Base-by-base conservation (phyloP, 805 yeast species). In the Suhomyces prunicola region DNA sequence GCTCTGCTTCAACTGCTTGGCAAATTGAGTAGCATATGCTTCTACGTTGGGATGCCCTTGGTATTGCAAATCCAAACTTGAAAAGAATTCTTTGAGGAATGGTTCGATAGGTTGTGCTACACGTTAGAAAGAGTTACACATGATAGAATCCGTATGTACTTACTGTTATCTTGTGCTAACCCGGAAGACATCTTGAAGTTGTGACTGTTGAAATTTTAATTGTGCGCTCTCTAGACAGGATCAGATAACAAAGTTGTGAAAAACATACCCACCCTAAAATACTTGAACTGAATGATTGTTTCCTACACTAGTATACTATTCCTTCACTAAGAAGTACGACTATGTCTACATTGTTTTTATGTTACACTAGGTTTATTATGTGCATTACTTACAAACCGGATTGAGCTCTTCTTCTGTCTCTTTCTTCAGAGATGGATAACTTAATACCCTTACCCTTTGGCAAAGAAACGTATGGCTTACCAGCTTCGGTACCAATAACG, bases 1-100 rank as follows among this genome's bases (percentile, higher is more conserved):
- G 26, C 74, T 68, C 1, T 74, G 72, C 54, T 81, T 78, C 41
- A 84, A 67, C 53, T 81, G 85, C 41, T 81, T 83, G 3, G 79
- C 80, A 59, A 72, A 73, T 59, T 72, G 79, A 12, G 72, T 72
- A 23, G 76, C 78, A 51, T 74, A 76, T 4, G 69, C 60, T 54
- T 75, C 79, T 6, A 74, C 71, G 27, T 72, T 64, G 49, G 54
- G 65, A 5, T 66, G 60, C 6, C 63, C 46, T 48, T 60, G 63
- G 55, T 68, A 71, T 57, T 66, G 75, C 46, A 68, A 60, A 53
- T 76, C 80, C 50, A 76, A 65, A 15, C 73, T 63, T 13, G 63
- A 48, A 46, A 73, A 58, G 41, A 73, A 54, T 17, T 62, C 68
- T 55, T 73, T 75, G 49, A 75, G 54, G 52, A 74, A 72, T 17